phyloP scores from a whole-genome alignment of 306 rosid genomes.

The Dicorynia guianensis region DNA sequence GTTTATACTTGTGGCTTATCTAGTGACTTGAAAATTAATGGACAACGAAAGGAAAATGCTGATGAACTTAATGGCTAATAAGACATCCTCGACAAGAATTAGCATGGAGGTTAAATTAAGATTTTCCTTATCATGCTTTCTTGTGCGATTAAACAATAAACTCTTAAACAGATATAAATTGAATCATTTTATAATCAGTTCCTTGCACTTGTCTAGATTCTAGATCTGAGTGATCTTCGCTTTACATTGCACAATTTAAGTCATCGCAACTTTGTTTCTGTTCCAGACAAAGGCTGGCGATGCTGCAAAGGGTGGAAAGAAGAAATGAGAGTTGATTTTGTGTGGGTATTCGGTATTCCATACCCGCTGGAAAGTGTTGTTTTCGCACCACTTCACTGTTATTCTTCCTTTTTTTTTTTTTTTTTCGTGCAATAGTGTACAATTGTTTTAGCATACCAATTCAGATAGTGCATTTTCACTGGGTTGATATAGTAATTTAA shows the following conservation, averaged over 20 bases:
- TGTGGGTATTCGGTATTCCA: not conserved
- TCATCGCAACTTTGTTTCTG: not conserved
- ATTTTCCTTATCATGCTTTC: not conserved
- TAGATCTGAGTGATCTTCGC: not conserved
- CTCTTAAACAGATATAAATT: no score
- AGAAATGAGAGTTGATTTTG: constrained; percentile 50
- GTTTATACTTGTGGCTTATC: not conserved
- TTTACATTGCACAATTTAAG: not conserved
- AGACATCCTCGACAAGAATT: not conserved
- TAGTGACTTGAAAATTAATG: not conserved
- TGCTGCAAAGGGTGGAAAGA: constrained; percentile 63
- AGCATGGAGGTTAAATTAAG: not conserved
- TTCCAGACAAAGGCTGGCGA: constrained; percentile 67
- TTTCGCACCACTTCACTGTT: not conserved
- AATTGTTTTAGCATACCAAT: no score
- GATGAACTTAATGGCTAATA: not conserved
- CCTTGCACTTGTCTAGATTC: not conserved
- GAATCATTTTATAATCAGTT: not conserved
- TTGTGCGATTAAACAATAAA: no score
- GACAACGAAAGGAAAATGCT: no score
- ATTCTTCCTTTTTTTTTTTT: no score
- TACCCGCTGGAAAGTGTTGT: not conserved
- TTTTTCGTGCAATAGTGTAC: not conserved
- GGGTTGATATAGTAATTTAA: no score
- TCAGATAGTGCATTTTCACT: no score